Base-by-base conservation (phyloP, 352 stramenopile genomes). In the Pythium sukuiense region DNA sequence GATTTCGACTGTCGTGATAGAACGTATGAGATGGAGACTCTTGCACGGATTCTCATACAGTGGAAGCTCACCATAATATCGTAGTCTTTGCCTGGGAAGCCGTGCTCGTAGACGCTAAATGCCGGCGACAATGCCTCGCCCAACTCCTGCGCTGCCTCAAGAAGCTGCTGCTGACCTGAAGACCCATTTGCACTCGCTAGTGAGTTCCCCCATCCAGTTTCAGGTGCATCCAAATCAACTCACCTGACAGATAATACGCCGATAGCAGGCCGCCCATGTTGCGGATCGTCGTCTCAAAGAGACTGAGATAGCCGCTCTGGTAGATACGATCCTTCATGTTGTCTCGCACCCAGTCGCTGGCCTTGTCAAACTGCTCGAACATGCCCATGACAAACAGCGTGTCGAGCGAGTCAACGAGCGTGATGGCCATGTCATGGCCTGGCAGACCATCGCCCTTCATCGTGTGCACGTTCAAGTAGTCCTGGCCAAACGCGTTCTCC, bases 261-360 rank as follows among this genome's bases (percentile, higher is more conserved):
- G 85, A 89, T 20, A 93, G 60, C n/a, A 93, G 49, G 3, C 85
- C 83, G 59, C 85, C 85, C 52, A 93, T 72, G 32, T 89, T 71
- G 3, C 85, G 81, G 68, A 93, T 93, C 12, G 85, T 92, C 39
- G 83, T 92, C 65, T 93, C 85, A 63, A 93, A 93, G 57, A 93
- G 68, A 66, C 80, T 91, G 55, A 93, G 80, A 61, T 78, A 88
- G 32, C 74, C 80, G 20, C 48, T 59, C 55, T 85, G 63, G 65
- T 88, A 87, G 69, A 94, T 92, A 18, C 81, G 76, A 12, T 77
- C 52, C 48, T 90, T 76, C 74, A 93, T 82, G 61, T 93, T 80
- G 5, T 69, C 67, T 6, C 70, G 77, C 39, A 91, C 70, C 85
- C 85, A 94, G 30, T 85, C 63, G 26, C 76, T 89, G 0, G 85